A percentile compares a stretch with the other conserved stretches of the same genome.
Conservation (phyloP, 352 stramenopile genomes). For the Halophytophthora batemanensis region DNA sequence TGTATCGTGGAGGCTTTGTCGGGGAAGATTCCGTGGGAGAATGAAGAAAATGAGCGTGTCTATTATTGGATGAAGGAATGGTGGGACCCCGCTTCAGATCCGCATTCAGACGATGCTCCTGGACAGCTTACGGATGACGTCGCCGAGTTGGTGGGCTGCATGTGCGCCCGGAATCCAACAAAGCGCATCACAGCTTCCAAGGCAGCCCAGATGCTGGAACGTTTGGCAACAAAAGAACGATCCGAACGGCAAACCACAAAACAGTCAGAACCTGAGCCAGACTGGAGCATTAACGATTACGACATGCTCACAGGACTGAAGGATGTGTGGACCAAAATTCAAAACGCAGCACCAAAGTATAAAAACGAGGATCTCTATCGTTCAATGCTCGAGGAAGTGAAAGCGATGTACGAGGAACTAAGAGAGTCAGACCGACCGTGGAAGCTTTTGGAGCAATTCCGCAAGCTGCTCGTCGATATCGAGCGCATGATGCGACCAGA, state of each 20-base stretch:
- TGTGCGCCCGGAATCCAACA: constrained; percentile 1
- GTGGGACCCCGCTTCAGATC: background rate
- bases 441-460: too few species aligned
- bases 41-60: background rate
- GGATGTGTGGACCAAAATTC: too few species aligned
- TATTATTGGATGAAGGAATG: background rate
- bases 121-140: background rate
- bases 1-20: constrained; percentile 13
- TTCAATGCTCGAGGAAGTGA: too few species aligned
- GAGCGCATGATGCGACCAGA: too few species aligned
- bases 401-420: too few species aligned
- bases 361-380: too few species aligned
- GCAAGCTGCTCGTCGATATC: too few species aligned
- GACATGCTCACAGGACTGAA: too few species aligned
- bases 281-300: too few species aligned
- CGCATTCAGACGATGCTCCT: background rate
- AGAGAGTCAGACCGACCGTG: too few species aligned
- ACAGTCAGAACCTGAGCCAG: too few species aligned
- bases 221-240: background rate
- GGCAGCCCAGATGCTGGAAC: constrained; percentile 2
- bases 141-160: constrained; percentile 1
- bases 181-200: constrained; percentile 2
- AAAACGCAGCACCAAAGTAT: too few species aligned
- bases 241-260: background rate
- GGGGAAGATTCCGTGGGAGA: constrained; percentile 1